Evolutionary conservation across 768 basidiomycete species (phyloP), one percentile per base, ranked within the genome.

Genomic region (Hypholoma sublateritium): DNA sequence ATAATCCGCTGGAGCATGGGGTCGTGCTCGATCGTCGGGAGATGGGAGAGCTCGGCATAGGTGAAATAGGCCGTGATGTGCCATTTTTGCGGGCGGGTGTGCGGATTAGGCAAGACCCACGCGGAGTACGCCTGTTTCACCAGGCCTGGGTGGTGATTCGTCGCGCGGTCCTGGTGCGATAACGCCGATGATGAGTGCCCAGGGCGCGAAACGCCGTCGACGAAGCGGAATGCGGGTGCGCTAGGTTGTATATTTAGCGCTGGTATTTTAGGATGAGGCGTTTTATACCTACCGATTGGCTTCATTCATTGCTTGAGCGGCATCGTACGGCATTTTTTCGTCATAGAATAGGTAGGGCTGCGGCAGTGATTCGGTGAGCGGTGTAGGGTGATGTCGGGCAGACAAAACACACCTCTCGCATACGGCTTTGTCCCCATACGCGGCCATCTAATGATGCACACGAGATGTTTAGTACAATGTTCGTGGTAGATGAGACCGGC

Each of bases 111-210:
- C 21, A 73, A 65, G 13, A 87, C 82, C 78, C 80, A 85, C 21
- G 83, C 85, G 16, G 85, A 87, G 67, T 88, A 88, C n/a, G 86
- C 84, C 66, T 87, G 86, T 68, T 87, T 87, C 53, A 87, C 81
- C 49, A 88, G 74, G 19, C 85, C 85, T 12, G 75, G 62, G 48
- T 84, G 82, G 50, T 80, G 79, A 47, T 77, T 76, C 12, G 77
- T 75, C 55, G 79, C 77, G 32, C 83, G 75, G 62, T 83, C 83
- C 63, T 80, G 80, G 69, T 86, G 84, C 22, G 84, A 82, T 59
- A 82, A 58, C 5, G 83, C 80, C 35, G 84, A 78, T 19, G 80
- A 82, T 9, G 78, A 74, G 16, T 77, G 77, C 24, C 74, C 74
- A 24, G 74, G 75, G 39, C 80, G 77, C 50, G 81, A 75, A 35